Percentiles rank a stretch among this genome's conserved stretches.
These are phyloP conservation scores for Triangularia setosa DNA, from an alignment of 2,329 filamentous ascomycete genomes.

Conservation along the genomic window DNA sequence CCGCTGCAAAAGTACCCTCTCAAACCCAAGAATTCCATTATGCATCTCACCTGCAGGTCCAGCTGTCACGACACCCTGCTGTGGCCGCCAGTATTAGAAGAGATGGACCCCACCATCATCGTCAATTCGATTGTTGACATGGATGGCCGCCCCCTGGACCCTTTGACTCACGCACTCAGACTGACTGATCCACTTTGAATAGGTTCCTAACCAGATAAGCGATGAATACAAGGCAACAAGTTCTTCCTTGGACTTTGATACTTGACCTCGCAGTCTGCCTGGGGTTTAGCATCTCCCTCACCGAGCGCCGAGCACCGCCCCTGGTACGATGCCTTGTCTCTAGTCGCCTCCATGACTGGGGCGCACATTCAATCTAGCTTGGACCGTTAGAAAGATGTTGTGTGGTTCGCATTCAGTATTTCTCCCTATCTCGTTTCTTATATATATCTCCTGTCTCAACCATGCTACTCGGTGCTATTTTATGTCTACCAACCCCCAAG, in stretches of 20 bases:
- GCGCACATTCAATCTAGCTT: background rate
- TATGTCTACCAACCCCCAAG: background rate
- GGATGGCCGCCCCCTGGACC: background rate
- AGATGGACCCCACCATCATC: background rate
- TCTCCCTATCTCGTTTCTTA: background rate
- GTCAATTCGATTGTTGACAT: conserved; percentile 3
- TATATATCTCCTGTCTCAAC: background rate
- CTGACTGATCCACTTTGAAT: background rate
- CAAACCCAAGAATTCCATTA: background rate
- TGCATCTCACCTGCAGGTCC: background rate
- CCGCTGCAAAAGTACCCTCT: background rate
- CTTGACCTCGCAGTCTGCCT: conserved; percentile 2
- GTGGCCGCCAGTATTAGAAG: background rate
- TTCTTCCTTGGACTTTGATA: background rate
- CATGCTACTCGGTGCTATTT: background rate
- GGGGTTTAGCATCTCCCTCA: background rate
- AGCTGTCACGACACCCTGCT: background rate
- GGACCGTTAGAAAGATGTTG: background rate
- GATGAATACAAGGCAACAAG: background rate
- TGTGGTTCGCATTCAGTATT: background rate
- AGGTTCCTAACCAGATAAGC: background rate
- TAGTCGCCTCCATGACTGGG: background rate
- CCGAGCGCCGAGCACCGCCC: background rate
- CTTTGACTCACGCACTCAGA: conserved; percentile 1
- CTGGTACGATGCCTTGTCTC: background rate